Evolutionary conservation across 2,329 filamentous ascomycete species (phyloP).

Genomic region (Aspergillus sp.): DNA sequence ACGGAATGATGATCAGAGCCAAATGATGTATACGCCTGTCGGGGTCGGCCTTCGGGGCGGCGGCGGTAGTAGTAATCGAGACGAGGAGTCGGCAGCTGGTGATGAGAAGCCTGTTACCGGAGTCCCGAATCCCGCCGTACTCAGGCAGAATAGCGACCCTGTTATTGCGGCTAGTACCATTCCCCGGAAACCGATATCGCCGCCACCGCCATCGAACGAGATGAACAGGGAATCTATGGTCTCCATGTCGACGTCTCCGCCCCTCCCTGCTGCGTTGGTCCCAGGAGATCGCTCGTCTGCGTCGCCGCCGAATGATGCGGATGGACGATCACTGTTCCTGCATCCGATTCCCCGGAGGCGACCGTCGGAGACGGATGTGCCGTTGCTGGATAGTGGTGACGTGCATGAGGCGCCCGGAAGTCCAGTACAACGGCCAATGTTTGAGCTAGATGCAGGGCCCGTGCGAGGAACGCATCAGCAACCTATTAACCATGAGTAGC

Average conservation of each 20-base stretch:
- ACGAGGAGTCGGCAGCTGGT: background rate
- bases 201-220: constrained; percentile 1
- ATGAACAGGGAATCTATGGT: background rate
- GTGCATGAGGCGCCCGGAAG: constrained; percentile 23
- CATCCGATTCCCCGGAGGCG: constrained; percentile 5
- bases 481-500: constrained; percentile 20
- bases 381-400: constrained; percentile 27
- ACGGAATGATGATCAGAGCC: background rate
- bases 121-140: too few species aligned
- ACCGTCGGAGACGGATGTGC: constrained; percentile 22
- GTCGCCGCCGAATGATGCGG: constrained; percentile 5
- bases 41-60: background rate
- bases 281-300: constrained; percentile 9
- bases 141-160: background rate
- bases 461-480: constrained; percentile 21
- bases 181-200: constrained; percentile 20
- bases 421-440: constrained; percentile 12
- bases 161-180: background rate
- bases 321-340: constrained; percentile 17
- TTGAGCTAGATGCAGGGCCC: constrained; percentile 26
- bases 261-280: constrained; percentile 15
- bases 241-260: constrained; percentile 5
- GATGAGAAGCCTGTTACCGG: background rate
- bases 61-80: background rate
- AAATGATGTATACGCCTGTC: background rate